A percentile compares a stretch with the other conserved stretches of the same genome.
Evolutionary conservation across 371 early-diverging fungal genomes (phyloP).

Genomic region (Smittium culicis): DNA sequence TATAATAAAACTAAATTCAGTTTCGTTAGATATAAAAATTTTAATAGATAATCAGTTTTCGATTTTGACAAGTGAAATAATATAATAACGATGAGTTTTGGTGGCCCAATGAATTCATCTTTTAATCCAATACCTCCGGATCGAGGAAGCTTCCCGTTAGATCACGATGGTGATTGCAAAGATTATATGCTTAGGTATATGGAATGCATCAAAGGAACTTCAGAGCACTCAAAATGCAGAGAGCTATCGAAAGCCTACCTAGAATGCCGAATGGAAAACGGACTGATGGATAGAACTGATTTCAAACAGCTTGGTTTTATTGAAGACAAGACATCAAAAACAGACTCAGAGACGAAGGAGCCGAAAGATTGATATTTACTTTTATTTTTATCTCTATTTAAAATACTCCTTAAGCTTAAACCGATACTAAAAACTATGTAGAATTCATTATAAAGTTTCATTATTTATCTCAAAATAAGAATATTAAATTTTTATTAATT

Average conservation of each 20-base stretch:
- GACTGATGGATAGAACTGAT: conserved; percentile 4
- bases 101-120: conserved; percentile 25
- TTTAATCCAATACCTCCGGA: conserved; percentile 32
- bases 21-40: no score
- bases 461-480: no score
- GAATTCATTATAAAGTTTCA: no score
- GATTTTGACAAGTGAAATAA: conserved; percentile 1
- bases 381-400: no score
- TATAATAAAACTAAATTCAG: no score
- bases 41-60: no score
- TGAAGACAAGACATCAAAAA: no score
- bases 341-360: no score
- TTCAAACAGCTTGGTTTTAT: conserved; percentile 8
- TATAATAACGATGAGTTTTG: conserved; percentile 27
- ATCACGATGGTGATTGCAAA: conserved; percentile 23
- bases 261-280: conserved; percentile 5
- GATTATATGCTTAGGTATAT: conserved; percentile 6
- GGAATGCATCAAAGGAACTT: conserved; percentile 1
- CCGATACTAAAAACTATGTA: no score
- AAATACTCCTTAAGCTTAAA: no score
- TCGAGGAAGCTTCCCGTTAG: conserved; percentile 36
- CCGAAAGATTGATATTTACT: no score
- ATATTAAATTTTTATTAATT: no score
- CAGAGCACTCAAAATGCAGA: neutral
- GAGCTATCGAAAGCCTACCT: conserved; percentile 7